phyloP scores from a whole-genome alignment of 306 rosid genomes.

The Vigna nakashimae region DNA sequence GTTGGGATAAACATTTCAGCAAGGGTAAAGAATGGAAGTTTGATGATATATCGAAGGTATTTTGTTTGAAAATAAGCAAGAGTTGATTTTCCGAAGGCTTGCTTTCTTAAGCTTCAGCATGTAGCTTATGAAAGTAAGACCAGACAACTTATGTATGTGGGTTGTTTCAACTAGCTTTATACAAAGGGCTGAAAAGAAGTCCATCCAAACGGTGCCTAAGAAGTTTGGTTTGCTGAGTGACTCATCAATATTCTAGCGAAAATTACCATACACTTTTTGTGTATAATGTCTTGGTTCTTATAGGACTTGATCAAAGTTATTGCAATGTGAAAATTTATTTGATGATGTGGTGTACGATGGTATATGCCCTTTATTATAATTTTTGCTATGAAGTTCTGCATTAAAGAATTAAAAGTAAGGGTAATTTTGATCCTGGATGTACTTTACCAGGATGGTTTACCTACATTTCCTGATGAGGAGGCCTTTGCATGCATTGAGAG shows the following conservation, averaged over 20 bases:
- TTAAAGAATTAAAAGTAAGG: slow-evolving; percentile 29
- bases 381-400: slow-evolving; percentile 15
- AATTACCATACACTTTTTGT: slow-evolving; percentile 14
- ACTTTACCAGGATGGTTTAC: slow-evolving; percentile 78
- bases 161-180: slow-evolving; percentile 2
- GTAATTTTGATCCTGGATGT: background rate
- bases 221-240: slow-evolving; percentile 8
- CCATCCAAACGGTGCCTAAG: background rate
- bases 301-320: slow-evolving; percentile 2
- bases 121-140: background rate
- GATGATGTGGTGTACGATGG: slow-evolving; percentile 18
- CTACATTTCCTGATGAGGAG: slow-evolving; percentile 85
- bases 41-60: slow-evolving; percentile 5
- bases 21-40: slow-evolving; percentile 23
- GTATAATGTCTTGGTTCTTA: slow-evolving; percentile 19
- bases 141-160: slow-evolving; percentile 5
- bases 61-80: background rate
- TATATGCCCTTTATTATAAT: slow-evolving; percentile 20
- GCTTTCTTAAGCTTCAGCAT: background rate
- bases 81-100: background rate
- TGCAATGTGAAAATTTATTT: slow-evolving; percentile 20
- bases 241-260: background rate
- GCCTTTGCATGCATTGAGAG: slow-evolving; percentile 85
- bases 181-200: background rate
- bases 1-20: background rate